Conservation (phyloP, 768 basidiomycete genomes). For the Lactarius vividus region DNA sequence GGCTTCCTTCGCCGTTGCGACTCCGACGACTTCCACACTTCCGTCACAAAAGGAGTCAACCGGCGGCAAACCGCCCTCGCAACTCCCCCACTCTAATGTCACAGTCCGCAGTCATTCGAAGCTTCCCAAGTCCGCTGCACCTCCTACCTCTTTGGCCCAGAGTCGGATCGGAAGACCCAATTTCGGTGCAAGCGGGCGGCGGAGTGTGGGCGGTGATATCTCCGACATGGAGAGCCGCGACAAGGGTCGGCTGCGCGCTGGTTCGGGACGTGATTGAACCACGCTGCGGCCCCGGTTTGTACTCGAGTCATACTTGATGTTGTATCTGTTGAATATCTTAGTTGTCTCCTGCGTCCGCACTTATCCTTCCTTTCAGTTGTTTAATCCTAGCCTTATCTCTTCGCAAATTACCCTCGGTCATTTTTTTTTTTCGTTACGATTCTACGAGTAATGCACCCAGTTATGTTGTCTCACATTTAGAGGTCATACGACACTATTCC, state of each 20-base stretch:
- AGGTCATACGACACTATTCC: conserved; percentile 2
- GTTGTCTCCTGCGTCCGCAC: conserved; percentile 2
- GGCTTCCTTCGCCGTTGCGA: background rate
- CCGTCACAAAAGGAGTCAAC: conserved; percentile 20
- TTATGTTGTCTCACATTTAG: conserved; percentile 18
- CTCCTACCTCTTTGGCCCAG: conserved; percentile 30
- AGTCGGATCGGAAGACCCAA: conserved; percentile 36
- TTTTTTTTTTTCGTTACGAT: conserved; percentile 9
- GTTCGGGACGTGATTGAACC: conserved; percentile 28
- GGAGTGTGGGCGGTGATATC: conserved; percentile 31
- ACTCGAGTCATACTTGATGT: conserved; percentile 4
- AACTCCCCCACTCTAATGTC: conserved; percentile 30
- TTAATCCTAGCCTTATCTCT: conserved; percentile 8
- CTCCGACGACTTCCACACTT: conserved; percentile 3
- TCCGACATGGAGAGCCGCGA: conserved; percentile 26
- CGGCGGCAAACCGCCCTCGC: conserved; percentile 19
- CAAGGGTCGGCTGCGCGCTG: conserved; percentile 29
- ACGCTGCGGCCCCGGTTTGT: background rate
- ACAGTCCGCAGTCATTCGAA: conserved; percentile 32
- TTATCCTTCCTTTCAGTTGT: conserved; percentile 1
- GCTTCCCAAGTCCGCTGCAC: conserved; percentile 22
- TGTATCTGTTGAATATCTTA: conserved; percentile 21
- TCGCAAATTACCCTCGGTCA: background rate
- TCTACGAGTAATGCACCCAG: conserved; percentile 22
- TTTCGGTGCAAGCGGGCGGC: conserved; percentile 26